These are phyloP conservation scores for Alternaria sp. DNA, from an alignment of 2,329 filamentous ascomycete genomes.

Conservation along the genomic window DNA sequence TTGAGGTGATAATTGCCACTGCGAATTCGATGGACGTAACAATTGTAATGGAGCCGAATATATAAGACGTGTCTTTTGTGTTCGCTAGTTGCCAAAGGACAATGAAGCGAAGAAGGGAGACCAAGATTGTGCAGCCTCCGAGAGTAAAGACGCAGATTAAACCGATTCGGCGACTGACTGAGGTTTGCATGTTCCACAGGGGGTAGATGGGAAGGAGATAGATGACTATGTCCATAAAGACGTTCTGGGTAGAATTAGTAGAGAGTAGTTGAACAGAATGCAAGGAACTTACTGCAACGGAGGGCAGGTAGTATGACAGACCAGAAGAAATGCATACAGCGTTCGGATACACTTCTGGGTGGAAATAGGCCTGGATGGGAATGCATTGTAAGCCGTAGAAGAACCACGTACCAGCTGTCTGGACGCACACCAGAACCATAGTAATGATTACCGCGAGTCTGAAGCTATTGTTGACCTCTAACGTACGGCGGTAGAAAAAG, in stretches of 20 bases:
- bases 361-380: slow-evolving; percentile 1
- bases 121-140: slow-evolving; percentile 1
- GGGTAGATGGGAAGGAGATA: slow-evolving; percentile 1
- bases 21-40: slow-evolving; percentile 2
- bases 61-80: slow-evolving; percentile 1
- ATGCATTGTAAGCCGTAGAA: slow-evolving; percentile 5
- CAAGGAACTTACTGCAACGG: background rate
- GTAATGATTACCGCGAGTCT: background rate
- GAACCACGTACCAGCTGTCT: background rate
- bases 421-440: background rate
- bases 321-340: background rate
- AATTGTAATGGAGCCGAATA: background rate
- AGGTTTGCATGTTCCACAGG: background rate
- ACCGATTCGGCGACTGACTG: slow-evolving; percentile 1
- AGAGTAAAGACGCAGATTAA: slow-evolving; percentile 3
- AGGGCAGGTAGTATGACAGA: slow-evolving; percentile 4
- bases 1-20: slow-evolving; percentile 1
- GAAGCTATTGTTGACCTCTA: background rate
- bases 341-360: background rate
- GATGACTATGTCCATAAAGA: slow-evolving; percentile 4
- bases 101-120: slow-evolving; percentile 4
- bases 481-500: slow-evolving; percentile 4
- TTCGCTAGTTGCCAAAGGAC: slow-evolving; percentile 5
- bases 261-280: background rate
- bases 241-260: background rate